Evolutionary conservation across 306 rosid species (phyloP).

Genomic region (Ammopiptanthus mongolicus): DNA sequence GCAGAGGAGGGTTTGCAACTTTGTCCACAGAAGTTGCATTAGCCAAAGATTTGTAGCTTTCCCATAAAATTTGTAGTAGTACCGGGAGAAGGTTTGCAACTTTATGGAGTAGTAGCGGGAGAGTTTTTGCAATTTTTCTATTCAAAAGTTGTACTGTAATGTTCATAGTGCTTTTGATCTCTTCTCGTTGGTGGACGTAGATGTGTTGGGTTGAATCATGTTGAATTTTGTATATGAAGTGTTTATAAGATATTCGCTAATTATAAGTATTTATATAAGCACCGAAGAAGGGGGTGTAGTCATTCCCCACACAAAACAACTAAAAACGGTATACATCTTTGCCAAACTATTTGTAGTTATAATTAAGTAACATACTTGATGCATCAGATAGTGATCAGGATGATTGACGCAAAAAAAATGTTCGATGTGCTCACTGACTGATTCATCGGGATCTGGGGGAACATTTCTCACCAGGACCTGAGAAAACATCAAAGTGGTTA

Average conservation of each 20-base stretch:
- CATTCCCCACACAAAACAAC: background rate
- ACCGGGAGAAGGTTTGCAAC: background rate
- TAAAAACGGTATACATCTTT: background rate
- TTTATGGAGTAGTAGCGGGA: background rate
- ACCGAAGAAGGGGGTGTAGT: background rate
- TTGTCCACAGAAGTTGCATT: background rate
- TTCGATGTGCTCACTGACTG: constrained; percentile 81
- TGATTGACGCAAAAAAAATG: constrained; percentile 93
- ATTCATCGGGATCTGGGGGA: constrained; percentile 86
- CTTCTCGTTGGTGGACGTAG: background rate
- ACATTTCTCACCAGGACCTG: constrained; percentile 89
- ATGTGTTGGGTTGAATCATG: background rate
- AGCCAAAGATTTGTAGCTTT: background rate
- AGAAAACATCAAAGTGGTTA: constrained; percentile 7
- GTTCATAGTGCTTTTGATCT: background rate
- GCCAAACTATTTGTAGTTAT: background rate
- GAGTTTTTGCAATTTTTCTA: background rate
- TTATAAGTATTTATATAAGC: background rate
- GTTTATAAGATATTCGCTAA: background rate
- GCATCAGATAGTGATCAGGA: constrained; percentile 81
- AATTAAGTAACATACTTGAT: constrained; percentile 50
- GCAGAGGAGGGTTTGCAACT: background rate
- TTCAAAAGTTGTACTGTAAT: background rate
- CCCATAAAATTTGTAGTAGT: background rate
- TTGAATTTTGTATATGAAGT: background rate